Evolutionary conservation across 768 basidiomycete species (phyloP).

Genomic region (Paxillus rubicundulus): DNA sequence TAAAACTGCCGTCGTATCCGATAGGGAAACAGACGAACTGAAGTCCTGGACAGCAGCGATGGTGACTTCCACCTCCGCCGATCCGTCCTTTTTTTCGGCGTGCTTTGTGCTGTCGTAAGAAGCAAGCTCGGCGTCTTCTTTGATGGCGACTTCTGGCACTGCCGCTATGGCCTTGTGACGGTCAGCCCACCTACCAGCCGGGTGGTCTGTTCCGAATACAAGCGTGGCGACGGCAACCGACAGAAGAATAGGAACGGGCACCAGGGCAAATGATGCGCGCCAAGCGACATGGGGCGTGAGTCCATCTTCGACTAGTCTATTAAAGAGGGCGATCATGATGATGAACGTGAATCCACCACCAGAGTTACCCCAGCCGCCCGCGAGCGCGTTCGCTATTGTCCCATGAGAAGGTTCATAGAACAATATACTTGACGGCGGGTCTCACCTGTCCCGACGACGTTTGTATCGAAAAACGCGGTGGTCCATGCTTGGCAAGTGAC

Average conservation of each 20-base stretch:
- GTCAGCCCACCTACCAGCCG: conserved; percentile 51
- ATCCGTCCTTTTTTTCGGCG: conserved; percentile 29
- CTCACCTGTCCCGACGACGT: conserved; percentile 38
- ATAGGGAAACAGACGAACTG: conserved; percentile 1
- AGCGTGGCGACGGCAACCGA: conserved; percentile 39
- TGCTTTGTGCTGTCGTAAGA: conserved; percentile 23
- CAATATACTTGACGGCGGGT: neutral
- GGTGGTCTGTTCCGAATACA: conserved; percentile 52
- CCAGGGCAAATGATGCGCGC: conserved; percentile 53
- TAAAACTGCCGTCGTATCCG: neutral
- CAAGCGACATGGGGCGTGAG: conserved; percentile 45
- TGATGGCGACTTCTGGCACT: conserved; percentile 1
- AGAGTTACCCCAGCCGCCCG: conserved; percentile 53
- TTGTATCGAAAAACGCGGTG: conserved; percentile 57
- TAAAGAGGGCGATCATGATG: conserved; percentile 54
- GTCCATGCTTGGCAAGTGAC: conserved; percentile 64
- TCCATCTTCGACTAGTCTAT: conserved; percentile 35
- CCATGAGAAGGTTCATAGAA: conserved; percentile 10
- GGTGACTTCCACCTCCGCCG: conserved; percentile 17
- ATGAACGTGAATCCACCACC: conserved; percentile 52
- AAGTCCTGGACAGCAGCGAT: conserved; percentile 7
- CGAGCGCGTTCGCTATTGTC: conserved; percentile 50
- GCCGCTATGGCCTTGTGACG: conserved; percentile 40
- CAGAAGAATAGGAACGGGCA: conserved; percentile 55
- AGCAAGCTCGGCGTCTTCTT: conserved; percentile 16